phyloP scores from a whole-genome alignment of 2,329 filamentous ascomycete species.

The Chrysoporthe cubensis region DNA sequence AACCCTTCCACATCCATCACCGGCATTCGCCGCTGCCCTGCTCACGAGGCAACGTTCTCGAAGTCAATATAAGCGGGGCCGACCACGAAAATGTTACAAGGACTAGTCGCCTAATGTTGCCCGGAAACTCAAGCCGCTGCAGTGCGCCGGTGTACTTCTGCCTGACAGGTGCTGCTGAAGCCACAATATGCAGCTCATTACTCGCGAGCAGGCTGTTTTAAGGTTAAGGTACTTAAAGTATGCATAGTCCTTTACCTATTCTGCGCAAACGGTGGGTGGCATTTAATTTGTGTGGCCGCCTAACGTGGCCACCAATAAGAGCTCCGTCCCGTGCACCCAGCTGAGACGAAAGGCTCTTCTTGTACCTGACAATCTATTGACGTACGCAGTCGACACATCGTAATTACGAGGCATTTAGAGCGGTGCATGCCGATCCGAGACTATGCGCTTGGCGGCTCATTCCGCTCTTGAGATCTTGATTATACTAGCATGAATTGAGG shows the following conservation, averaged over 20 bases:
- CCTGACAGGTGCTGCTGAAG: not conserved
- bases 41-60: not conserved
- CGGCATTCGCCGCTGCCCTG: too few species aligned
- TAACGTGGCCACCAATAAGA: not conserved
- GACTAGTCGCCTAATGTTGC: not conserved
- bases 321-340: not conserved
- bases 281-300: not conserved
- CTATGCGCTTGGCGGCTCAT: not conserved
- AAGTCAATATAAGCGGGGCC: not conserved
- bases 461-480: not conserved
- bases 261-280: not conserved
- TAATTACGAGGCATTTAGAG: not conserved
- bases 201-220: not conserved
- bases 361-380: slow-evolving; percentile 1
- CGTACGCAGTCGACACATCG: not conserved
- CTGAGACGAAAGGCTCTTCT: not conserved
- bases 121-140: not conserved
- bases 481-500: not conserved
- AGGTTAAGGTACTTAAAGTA: not conserved
- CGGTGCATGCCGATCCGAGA: not conserved
- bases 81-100: not conserved
- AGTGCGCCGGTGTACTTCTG: not conserved
- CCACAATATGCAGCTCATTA: not conserved
- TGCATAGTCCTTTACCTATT: not conserved
- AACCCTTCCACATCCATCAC: not conserved